phyloP scores from a whole-genome alignment of 2,329 filamentous ascomycete species.

The Fusarium miscanthi region DNA sequence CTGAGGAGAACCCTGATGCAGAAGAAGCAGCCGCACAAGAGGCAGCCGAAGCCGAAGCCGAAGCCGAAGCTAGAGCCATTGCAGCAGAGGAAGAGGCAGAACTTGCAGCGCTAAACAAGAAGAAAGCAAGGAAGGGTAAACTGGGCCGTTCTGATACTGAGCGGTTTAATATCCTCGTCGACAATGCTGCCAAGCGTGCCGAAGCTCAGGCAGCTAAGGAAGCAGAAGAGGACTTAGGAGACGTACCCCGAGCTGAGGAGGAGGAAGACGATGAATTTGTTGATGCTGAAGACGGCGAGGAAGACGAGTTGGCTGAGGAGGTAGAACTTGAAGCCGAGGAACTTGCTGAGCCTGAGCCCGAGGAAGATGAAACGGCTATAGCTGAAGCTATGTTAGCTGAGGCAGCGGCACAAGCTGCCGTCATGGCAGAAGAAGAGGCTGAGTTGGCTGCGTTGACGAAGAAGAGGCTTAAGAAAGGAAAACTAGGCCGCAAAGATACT shows the following conservation, averaged over 20 bases:
- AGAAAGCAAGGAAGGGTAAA: slow-evolving; percentile 48
- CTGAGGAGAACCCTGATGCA: slow-evolving; percentile 25
- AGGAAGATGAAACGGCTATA: slow-evolving; percentile 44
- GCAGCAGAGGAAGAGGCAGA: slow-evolving; percentile 46
- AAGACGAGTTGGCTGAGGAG: slow-evolving; percentile 11
- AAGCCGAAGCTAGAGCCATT: slow-evolving; percentile 47
- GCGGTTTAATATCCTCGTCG: slow-evolving; percentile 28
- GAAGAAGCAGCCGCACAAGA: slow-evolving; percentile 37
- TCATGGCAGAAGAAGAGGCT: slow-evolving; percentile 52
- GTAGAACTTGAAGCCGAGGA: slow-evolving; percentile 1
- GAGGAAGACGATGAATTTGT: slow-evolving; percentile 40
- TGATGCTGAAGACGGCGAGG: slow-evolving; percentile 25
- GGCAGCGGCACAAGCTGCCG: slow-evolving; percentile 19
- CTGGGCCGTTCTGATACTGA: slow-evolving; percentile 43
- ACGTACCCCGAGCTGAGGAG: slow-evolving; percentile 49
- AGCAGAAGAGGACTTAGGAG: slow-evolving; percentile 41
- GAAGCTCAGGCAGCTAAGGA: slow-evolving; percentile 46
- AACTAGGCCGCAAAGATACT: slow-evolving; percentile 38
- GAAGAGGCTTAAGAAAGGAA: slow-evolving; percentile 51
- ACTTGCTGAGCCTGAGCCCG: slow-evolving; percentile 23
- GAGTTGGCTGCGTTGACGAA: slow-evolving; percentile 55
- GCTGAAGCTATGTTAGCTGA: slow-evolving; percentile 28
- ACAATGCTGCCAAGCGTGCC: slow-evolving; percentile 41
- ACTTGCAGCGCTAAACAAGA: slow-evolving; percentile 54
- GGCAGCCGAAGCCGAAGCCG: slow-evolving; percentile 32